Evolutionary conservation across 768 basidiomycete species (phyloP).

Genomic region (Russula sp.): DNA sequence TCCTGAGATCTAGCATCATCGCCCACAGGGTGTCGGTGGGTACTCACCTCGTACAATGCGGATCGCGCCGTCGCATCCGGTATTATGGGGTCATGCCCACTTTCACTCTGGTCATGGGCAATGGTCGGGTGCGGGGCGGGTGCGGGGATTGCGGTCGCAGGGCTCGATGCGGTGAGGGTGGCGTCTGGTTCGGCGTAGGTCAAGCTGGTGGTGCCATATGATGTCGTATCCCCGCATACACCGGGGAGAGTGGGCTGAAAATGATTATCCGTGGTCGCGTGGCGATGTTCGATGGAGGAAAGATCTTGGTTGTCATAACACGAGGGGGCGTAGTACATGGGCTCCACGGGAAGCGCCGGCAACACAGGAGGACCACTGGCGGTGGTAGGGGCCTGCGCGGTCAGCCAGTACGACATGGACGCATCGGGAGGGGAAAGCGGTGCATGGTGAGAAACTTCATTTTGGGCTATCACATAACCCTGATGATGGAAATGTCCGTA

Average conservation of each 20-base stretch:
- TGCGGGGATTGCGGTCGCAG: not conserved
- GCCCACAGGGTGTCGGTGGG: constrained; percentile 9
- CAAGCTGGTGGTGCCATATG: constrained; percentile 1
- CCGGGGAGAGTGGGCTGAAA: not conserved
- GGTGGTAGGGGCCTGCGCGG: not conserved
- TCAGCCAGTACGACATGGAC: constrained; percentile 1
- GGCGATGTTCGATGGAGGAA: not conserved
- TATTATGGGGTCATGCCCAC: constrained; percentile 15
- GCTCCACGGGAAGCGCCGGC: not conserved
- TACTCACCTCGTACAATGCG: constrained; percentile 15
- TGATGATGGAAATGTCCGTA: not conserved
- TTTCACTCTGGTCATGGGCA: constrained; percentile 15
- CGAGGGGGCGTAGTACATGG: not conserved
- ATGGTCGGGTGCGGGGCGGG: not conserved
- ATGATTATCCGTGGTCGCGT: not conserved
- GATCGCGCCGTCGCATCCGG: not conserved
- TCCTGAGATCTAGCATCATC: not conserved
- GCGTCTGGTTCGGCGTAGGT: not conserved
- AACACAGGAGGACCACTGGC: not conserved
- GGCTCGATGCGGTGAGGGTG: not conserved
- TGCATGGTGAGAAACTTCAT: not conserved
- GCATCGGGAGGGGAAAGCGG: not conserved
- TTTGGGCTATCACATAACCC: not conserved
- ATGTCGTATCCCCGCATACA: constrained; percentile 1
- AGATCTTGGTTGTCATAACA: not conserved